Conservation (phyloP, 305 asterid species). For the Fraxinus paxiana region DNA sequence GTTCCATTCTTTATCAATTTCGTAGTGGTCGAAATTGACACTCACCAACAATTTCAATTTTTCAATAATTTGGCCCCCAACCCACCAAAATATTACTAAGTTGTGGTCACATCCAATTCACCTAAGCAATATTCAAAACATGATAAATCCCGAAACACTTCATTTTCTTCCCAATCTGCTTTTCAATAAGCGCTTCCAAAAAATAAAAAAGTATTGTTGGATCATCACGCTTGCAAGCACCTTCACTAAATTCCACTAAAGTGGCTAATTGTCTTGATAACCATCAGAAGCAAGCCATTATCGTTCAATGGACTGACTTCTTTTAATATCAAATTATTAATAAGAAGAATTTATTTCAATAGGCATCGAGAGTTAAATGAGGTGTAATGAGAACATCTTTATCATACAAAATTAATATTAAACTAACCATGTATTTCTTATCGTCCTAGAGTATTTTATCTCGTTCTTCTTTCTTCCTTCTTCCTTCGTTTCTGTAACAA, state of each 20-base stretch:
- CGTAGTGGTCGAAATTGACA: neutral
- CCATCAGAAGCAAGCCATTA: neutral
- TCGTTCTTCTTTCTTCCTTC: neutral
- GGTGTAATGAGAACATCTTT: neutral
- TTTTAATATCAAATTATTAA: neutral
- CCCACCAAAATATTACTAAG: neutral
- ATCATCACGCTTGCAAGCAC: slow-evolving; percentile 20
- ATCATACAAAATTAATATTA: neutral
- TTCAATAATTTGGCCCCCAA: neutral
- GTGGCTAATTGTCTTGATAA: neutral
- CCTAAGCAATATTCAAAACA: too few species aligned
- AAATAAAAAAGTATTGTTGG: neutral
- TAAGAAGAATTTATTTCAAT: neutral
- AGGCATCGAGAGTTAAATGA: neutral
- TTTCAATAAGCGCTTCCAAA: neutral
- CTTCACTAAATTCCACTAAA: neutral
- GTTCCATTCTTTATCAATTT: slow-evolving; percentile 10
- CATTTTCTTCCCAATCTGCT: too few species aligned
- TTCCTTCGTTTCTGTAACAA: too few species aligned
- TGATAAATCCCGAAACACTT: too few species aligned
- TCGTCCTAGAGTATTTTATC: neutral
- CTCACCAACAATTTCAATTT: neutral
- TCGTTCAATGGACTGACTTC: neutral
- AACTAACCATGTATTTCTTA: neutral
- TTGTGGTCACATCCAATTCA: neutral